Base-by-base conservation (phyloP, 2,329 filamentous ascomycete genomes). In the Curvularia sp. region DNA sequence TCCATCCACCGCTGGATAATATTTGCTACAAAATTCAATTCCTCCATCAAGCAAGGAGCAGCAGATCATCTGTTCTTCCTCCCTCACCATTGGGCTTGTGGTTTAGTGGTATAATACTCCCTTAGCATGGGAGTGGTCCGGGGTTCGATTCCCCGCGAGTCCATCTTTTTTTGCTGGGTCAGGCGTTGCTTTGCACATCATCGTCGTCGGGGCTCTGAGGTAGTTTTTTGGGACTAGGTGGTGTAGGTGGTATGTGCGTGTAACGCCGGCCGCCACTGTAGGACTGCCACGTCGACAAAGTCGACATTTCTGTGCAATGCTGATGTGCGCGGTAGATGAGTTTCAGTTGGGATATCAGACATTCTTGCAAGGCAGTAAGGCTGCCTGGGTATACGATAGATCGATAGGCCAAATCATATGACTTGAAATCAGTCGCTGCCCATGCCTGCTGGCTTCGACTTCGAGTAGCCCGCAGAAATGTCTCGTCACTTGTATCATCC, bases 31-130 rank as follows among this genome's bases (percentile, higher is more conserved):
- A 12, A 3, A 13, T 12, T 3, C 6, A 3, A 18, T 21, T 47
- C 43, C 28, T 39, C n/a, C 47, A 49, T 49, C 47, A 23, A 49
- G 27, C 34, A 28, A 49, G 47, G 18, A 38, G 3, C 23, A 19
- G n/a, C 8, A 5, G 8, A 19, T 46, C 18, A 32, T 48, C 18
- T 34, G 34, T 38, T 39, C 32, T 38, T 39, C 32, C n/a, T 27
- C 18, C 27, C 7, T 38, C 34, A 39, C 1, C 13, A 25, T 27
- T 43, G 62, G 62, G 62, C 62, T 65, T 55, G 62, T 65, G 62
- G 62, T 65, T 63, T 65, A 65, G 62, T 65, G 62, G 62, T 63
- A 65, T 63, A 58, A 65, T 63, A 63, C 57, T 63, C 60, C 57
- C 62, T 65, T 63, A 65, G 62, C 62, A 63, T 63, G 60, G 57